These are phyloP conservation scores for Heterobasidion irregulare DNA, from an alignment of 1,284 basidiomycete genomes.

Conservation along the genomic window DNA sequence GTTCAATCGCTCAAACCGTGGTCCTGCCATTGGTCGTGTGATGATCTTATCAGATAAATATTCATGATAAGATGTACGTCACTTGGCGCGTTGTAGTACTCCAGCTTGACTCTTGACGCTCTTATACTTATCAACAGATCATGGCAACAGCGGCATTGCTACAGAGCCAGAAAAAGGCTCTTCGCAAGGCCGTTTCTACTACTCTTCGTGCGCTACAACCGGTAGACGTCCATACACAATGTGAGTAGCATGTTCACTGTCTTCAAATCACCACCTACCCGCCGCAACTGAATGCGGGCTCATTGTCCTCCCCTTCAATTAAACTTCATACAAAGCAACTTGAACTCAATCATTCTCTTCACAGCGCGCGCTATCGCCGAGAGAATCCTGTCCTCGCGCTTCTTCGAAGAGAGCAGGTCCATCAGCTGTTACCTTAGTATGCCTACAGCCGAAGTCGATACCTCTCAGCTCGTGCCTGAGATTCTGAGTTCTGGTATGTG, in stretches of 20 bases:
- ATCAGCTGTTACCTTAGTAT: constrained; percentile 75
- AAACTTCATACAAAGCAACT: too few species aligned
- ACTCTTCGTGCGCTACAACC: not conserved
- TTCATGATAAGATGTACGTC: too few species aligned
- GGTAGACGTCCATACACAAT: not conserved
- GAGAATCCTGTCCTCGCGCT: constrained; percentile 38
- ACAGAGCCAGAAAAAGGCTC: not conserved
- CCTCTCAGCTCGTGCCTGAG: constrained; percentile 37
- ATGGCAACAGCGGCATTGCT: not conserved
- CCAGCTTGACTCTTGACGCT: too few species aligned
- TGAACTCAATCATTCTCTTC: too few species aligned
- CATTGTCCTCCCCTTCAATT: too few species aligned
- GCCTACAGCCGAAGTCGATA: constrained; percentile 63
- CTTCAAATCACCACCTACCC: not conserved
- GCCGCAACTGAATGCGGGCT: not conserved
- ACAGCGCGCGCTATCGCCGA: constrained; percentile 48
- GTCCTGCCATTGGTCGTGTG: too few species aligned
- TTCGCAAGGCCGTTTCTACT: not conserved
- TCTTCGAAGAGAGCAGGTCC: constrained; percentile 38
- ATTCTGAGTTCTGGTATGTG: constrained; percentile 39
- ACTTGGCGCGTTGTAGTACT: too few species aligned
- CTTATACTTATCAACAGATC: too few species aligned
- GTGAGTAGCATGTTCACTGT: not conserved
- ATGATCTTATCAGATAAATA: too few species aligned
- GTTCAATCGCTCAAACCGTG: too few species aligned